Base-by-base conservation (phyloP, 73 alveolate genomes). In the Paramecium sonneborni region DNA sequence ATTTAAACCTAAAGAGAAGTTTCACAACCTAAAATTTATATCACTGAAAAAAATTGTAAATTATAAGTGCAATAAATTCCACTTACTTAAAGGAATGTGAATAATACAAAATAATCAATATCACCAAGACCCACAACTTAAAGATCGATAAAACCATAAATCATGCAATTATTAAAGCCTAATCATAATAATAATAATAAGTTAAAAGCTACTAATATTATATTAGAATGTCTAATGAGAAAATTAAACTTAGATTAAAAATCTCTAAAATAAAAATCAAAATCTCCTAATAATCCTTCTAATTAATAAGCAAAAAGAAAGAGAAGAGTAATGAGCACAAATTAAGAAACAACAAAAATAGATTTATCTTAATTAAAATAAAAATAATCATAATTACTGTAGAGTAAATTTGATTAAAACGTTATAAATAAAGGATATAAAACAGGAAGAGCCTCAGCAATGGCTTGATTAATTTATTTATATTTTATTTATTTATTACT, bases 391-490 rank as follows among this genome's bases (percentile, higher is more conserved):
- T 62, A 26, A 15, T 26, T 62, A 1, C 18, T 62, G 24, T 11
- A 26, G 44, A 62, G 26, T 26, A 62, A 24, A 30, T 6, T 62
- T 30, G 84, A 62, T 12, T 32, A 52, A 52, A 52, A 52, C 18
- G 18, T 15, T 52, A 52, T 62, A 4, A 62, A 62, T 32, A 62
- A 62, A 62, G 84, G 84, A 62, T 62, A 30, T 62, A 62, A 62
- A 62, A 62, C 84, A 62, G 84, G 84, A 62, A 62, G 84, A 62
- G 44, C 48, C 26, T 62, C 84, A 30, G 84, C 84, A 3, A 62
- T 62, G 84, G 84, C 44, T 62, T 62, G 84, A 62, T 52, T 52
- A 52, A 52, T 52, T 52, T 52, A 52, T 28, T 52, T 52, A 52
- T 52, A 52, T 93, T 70, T 87, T 52, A 18, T 52, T 18, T 52